phyloP scores from a whole-genome alignment of 371 early-diverging fungal genomes.

The Globomyces sp. region DNA sequence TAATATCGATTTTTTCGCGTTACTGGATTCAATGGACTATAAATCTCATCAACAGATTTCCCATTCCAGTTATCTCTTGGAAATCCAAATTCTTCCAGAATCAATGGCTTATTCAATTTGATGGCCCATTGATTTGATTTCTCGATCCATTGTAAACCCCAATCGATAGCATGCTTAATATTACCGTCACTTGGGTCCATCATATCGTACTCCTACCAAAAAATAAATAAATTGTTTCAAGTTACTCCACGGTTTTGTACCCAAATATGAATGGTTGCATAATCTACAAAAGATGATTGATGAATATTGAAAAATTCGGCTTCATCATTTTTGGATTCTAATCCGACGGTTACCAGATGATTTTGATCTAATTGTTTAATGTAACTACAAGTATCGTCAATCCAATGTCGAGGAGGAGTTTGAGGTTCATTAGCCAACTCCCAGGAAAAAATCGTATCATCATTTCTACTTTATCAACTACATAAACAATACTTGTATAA shows the following conservation, averaged over 20 bases:
- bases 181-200: neutral
- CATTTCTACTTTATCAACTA: constrained; percentile 12
- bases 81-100: constrained; percentile 61
- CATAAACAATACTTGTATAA: constrained; percentile 23
- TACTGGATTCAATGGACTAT: neutral
- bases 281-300: constrained; percentile 42
- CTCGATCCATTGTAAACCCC: constrained; percentile 24
- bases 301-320: constrained; percentile 52
- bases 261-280: constrained; percentile 59
- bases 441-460: constrained; percentile 41
- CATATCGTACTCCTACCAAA: neutral
- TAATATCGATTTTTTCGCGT: neutral
- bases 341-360: constrained; percentile 55
- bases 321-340: constrained; percentile 50
- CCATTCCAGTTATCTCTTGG: constrained; percentile 41
- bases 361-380: constrained; percentile 49
- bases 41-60: constrained; percentile 15
- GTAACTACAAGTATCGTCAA: constrained; percentile 39
- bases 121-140: constrained; percentile 44
- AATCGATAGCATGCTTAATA: neutral
- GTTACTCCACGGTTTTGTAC: constrained; percentile 42
- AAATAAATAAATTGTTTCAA: constrained; percentile 16
- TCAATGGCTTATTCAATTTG: constrained; percentile 47
- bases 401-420: constrained; percentile 40
- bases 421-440: constrained; percentile 45